Evolutionary conservation across 257 asterid genomes (phyloP).

Genomic region (Salvia rosmarinus): DNA sequence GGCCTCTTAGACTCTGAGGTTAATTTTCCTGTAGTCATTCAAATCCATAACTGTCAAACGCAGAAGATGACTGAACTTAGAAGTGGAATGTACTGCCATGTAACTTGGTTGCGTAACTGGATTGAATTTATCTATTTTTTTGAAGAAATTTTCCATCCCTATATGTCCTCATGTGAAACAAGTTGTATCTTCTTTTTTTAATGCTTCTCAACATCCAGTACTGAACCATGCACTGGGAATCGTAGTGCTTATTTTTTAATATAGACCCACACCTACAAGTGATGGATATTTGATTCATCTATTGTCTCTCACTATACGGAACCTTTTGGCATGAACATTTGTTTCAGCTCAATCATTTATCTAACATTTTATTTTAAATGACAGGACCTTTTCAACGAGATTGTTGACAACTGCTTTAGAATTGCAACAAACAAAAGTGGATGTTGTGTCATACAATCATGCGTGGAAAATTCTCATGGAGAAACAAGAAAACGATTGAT

Average conservation of each 20-base stretch:
- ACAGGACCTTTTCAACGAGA: conserved; percentile 59
- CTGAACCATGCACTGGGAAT: not conserved
- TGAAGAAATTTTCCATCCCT: no score
- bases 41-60: not conserved
- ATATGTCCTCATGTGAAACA: not conserved
- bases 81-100: not conserved
- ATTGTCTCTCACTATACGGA: not conserved
- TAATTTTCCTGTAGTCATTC: not conserved
- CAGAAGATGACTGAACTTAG: not conserved
- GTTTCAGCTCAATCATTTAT: conserved; percentile 15
- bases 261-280: not conserved
- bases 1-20: not conserved
- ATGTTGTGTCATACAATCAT: conserved; percentile 73
- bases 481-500: conserved; percentile 53
- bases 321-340: conserved; percentile 1
- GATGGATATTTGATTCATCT: conserved; percentile 7
- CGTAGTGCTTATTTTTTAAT: not conserved
- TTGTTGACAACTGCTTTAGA: conserved; percentile 49
- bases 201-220: not conserved
- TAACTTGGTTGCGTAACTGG: not conserved
- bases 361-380: conserved; percentile 34
- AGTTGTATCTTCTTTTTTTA: conserved; percentile 6
- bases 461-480: conserved; percentile 59
- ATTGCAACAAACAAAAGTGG: conserved; percentile 75
- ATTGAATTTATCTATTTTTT: not conserved